Conservation (phyloP, 495 filamentous ascomycete genomes). For the Tuber umbilicatum region DNA sequence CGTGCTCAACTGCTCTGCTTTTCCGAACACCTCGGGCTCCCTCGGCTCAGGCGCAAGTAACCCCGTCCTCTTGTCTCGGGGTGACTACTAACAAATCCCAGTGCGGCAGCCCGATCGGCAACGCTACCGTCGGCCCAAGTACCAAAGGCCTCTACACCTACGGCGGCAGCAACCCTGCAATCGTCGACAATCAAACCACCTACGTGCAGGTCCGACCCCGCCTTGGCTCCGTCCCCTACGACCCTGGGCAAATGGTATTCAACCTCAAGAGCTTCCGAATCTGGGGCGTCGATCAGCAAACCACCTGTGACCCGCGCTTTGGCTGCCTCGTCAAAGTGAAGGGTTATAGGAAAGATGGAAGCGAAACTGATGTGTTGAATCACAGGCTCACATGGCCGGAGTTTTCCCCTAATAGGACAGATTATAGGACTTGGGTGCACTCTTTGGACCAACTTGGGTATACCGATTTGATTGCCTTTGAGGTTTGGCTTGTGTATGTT, state of each 20-base stretch:
- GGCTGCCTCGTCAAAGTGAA: neutral
- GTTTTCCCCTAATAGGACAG: neutral
- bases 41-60: neutral
- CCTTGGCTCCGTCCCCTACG: neutral
- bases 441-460: neutral
- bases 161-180: neutral
- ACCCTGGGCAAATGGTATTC: neutral
- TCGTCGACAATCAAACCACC: neutral
- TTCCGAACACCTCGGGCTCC: neutral
- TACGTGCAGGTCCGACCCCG: neutral
- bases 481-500: slow-evolving; percentile 2
- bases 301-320: neutral
- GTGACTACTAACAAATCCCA: neutral
- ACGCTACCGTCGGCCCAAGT: neutral
- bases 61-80: neutral
- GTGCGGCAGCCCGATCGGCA: neutral
- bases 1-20: neutral
- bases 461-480: neutral
- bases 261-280: neutral
- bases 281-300: neutral
- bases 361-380: neutral
- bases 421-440: neutral
- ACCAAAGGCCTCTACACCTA: neutral
- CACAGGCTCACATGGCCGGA: neutral
- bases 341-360: neutral